Evolutionary conservation across 768 basidiomycete genomes (phyloP).

Genomic region (Russula vinacea): DNA sequence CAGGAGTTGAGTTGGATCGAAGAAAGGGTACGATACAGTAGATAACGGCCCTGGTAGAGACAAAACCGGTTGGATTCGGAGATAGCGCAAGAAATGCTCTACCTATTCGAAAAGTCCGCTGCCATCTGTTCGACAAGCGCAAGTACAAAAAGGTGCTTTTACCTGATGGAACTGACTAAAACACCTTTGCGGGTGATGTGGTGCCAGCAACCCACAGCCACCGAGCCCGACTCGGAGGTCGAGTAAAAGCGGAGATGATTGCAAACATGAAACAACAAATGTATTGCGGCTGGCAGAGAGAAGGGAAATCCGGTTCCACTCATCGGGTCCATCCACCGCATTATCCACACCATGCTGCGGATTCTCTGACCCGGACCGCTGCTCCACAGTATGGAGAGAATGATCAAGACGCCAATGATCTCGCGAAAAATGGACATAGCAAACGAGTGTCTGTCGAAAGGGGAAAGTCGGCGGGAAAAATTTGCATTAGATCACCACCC

Average conservation of each 20-base stretch:
- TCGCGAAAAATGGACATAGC: conserved; percentile 7
- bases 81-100: conserved; percentile 6
- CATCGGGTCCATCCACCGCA: conserved; percentile 2
- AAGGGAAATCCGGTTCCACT: conserved; percentile 7
- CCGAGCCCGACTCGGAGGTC: neutral
- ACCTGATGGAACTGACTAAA: conserved; percentile 7
- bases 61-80: conserved; percentile 25
- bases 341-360: conserved; percentile 8
- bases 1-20: conserved; percentile 27
- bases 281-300: neutral
- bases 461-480: conserved; percentile 21
- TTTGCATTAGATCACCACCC: conserved; percentile 19
- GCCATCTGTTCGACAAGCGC: neutral
- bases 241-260: conserved; percentile 8
- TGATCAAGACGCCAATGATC: conserved; percentile 4
- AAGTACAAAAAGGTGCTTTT: neutral
- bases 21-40: conserved; percentile 7
- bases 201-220: neutral
- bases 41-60: conserved; percentile 17
- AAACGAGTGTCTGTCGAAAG: conserved; percentile 18
- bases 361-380: conserved; percentile 11
- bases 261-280: conserved; percentile 4
- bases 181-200: too few species aligned
- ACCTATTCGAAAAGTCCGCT: conserved; percentile 15
- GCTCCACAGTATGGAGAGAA: neutral